Base-by-base conservation (phyloP, 345 rosid genomes). In the Erysimum cheiranthoides region DNA sequence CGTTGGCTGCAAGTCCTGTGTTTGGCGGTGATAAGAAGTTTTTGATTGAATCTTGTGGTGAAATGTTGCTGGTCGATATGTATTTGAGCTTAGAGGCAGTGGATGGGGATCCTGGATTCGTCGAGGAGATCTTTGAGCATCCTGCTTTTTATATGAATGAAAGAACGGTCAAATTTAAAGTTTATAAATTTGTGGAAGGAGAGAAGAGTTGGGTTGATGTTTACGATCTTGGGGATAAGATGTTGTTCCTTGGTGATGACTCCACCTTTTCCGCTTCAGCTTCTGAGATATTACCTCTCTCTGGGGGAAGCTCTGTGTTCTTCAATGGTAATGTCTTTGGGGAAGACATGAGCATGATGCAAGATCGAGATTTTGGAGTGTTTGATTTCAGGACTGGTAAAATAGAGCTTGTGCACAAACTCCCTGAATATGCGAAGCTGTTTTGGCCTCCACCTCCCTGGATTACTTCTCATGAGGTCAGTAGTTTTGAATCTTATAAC, bases 11-110 rank as follows among this genome's bases (percentile, higher is more conserved):
- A 0, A 59, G 38, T 30, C 83, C 96, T 36, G 84, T 89, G 50
- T 88, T 84, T 77, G 98, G 96, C 10, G 98, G 97, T 39, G 96
- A 92, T 58, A 90, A 89, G 89, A 95, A 92, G 89, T 88, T 81
- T 80, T 75, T 95, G 84, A 86, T 95, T 47, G 92, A 95, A 68
- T 93, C 97, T 11, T 62, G 73, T 27, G 93, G 90, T 11, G 88
- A 86, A 25, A 78, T 93, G 68, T 80, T 95, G 85, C 56, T 95
- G 80, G 90, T 91, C 2, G 98, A 90, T 85, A 89, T 83, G 90
- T 89, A 88, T 74, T 82, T 89, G 83, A 85, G 91, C 39, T 71
- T 88, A 59, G 93, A 93, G 66, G 73, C 84, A 3, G 77, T 76
- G 1, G 83, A 73, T n/a, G 88, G 71, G 21, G 82, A 78, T 31